These are phyloP conservation scores for Aureoboletus auriporus DNA, from an alignment of 768 basidiomycete species.

Conservation along the genomic window DNA sequence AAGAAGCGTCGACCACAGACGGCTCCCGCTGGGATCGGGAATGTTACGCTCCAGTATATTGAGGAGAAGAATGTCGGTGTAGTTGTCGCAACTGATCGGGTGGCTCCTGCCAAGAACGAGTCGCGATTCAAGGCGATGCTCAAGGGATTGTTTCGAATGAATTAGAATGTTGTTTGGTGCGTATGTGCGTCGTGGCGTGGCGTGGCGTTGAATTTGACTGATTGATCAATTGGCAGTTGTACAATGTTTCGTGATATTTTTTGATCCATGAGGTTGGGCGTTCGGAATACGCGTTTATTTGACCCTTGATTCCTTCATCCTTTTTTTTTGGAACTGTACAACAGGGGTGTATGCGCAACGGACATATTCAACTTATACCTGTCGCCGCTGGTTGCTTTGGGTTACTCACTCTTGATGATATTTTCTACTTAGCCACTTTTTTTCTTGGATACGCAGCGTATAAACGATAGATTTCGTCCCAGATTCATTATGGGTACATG, in stretches of 20 bases:
- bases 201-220: neutral
- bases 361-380: too few species aligned
- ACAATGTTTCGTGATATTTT: too few species aligned
- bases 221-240: neutral
- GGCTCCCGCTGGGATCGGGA: conserved; percentile 15
- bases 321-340: neutral
- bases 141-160: conserved; percentile 17
- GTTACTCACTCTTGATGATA: neutral
- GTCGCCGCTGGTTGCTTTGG: neutral
- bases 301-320: too few species aligned
- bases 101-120: neutral
- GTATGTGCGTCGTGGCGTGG: neutral
- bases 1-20: conserved; percentile 23
- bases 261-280: too few species aligned
- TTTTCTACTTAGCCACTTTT: neutral
- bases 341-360: too few species aligned
- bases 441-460: neutral
- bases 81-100: neutral
- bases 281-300: too few species aligned
- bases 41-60: conserved; percentile 11
- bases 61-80: conserved; percentile 7
- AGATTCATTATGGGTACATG: too few species aligned
- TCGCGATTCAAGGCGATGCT: conserved; percentile 17
- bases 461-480: too few species aligned
- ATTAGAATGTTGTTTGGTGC: neutral